These are phyloP conservation scores for Coemansia sp. DNA, from an alignment of 192 early-diverging fungal genomes.

Conservation along the genomic window DNA sequence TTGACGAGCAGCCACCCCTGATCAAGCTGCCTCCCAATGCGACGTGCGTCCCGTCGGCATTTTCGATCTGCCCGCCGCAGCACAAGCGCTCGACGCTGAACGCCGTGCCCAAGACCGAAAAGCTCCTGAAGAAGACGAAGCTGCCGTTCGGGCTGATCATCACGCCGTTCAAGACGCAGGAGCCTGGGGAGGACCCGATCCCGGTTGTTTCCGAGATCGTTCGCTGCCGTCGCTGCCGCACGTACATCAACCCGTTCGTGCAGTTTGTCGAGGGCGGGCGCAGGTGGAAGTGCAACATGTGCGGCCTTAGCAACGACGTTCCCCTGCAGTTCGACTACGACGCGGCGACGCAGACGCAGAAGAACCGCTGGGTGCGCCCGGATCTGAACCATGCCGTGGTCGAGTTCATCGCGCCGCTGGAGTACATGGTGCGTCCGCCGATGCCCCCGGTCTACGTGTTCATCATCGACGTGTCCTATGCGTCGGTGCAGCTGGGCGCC, in stretches of 20 bases:
- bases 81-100: slow-evolving; percentile 91
- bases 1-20: slow-evolving; percentile 41
- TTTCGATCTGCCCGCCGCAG: slow-evolving; percentile 66
- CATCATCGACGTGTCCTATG: slow-evolving; percentile 90
- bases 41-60: slow-evolving; percentile 35
- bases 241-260: slow-evolving; percentile 96
- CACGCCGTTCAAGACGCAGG: slow-evolving; percentile 67
- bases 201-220: slow-evolving; percentile 93
- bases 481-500: slow-evolving; percentile 83
- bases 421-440: slow-evolving; percentile 98
- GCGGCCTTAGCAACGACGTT: slow-evolving; percentile 87
- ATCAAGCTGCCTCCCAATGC: slow-evolving; percentile 47
- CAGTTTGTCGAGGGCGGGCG: slow-evolving; percentile 93
- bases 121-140: slow-evolving; percentile 81
- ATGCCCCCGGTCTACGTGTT: slow-evolving; percentile 92
- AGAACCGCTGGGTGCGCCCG: slow-evolving; percentile 82
- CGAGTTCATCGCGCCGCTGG: slow-evolving; percentile 93
- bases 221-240: slow-evolving; percentile 89
- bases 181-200: slow-evolving; percentile 60
- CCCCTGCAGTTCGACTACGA: slow-evolving; percentile 76
- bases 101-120: slow-evolving; percentile 77
- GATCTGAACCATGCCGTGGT: slow-evolving; percentile 89
- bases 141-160: slow-evolving; percentile 87
- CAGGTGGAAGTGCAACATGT: slow-evolving; percentile 96
- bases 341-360: slow-evolving; percentile 68